Base-by-base conservation (phyloP, 177 flowering plant genomes). In the Vitis hybrid region DNA sequence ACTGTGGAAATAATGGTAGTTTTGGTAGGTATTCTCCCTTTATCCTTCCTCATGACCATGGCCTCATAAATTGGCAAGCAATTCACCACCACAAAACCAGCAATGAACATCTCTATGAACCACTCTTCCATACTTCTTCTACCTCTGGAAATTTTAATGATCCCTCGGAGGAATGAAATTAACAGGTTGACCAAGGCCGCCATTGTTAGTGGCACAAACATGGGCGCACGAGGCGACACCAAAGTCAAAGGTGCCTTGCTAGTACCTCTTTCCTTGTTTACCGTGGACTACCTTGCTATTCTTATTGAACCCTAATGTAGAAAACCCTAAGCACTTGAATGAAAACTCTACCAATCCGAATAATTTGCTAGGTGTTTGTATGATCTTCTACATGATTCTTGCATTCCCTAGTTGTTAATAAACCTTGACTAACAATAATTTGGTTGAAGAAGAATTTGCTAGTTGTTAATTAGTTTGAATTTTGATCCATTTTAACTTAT, bases 41-140 rank as follows among this genome's bases (percentile, higher is more conserved):
- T 79, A 53, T 92, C 95, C 26, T 58, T 76, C 74, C 97, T 87
- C 69, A 90, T 64, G 2, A 77, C 64, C 78, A 90, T 85, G 55
- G 87, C 96, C 62, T 84, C 85, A 75, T 90, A 89, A 22, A 90
- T 56, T 2, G 93, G 93, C 82, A 75, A 74, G 51, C 75, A 77
- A 72, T 86, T 86, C 60, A 88, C 58, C n/a, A 84, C 78, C 26
- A 70, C 85, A 72, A 87, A 9, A 39, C 89, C 91, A 12, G 83
- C 76, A 12, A 89, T 22, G 45, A 87, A 67, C 62, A 87, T 61
- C 69, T 87, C 19, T 39, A 39, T 39, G 8, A 39, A 39, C 45
- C 9, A 39, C 45, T 39, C 45, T 39, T 39, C 45, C 45, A 71
- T 8, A 6, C 55, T 52, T 52, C 76, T 48, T 6, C 76, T 73